Evolutionary conservation across 192 early-diverging fungal species (phyloP).

Genomic region (Chytriomyces hyalinus): DNA sequence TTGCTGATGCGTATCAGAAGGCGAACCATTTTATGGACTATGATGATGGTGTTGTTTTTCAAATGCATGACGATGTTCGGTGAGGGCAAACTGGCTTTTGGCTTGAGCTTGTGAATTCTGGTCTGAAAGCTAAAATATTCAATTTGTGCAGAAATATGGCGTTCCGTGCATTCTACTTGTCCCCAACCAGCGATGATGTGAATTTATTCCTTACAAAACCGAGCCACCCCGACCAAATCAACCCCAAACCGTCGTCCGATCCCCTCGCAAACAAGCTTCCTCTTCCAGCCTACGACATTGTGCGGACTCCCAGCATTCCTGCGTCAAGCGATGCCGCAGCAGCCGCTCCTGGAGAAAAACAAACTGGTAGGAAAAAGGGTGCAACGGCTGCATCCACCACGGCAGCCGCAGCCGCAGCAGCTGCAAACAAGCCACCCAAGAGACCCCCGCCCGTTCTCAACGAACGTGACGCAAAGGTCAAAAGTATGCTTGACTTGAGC

Average conservation of each 20-base stretch:
- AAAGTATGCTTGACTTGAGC: slow-evolving; percentile 9
- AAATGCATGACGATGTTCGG: slow-evolving; percentile 32
- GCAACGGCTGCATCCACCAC: neutral
- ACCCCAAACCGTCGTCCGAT: slow-evolving; percentile 33
- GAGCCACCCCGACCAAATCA: slow-evolving; percentile 32
- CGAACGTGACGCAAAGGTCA: slow-evolving; percentile 3
- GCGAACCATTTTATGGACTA: neutral
- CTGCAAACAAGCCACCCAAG: slow-evolving; percentile 10
- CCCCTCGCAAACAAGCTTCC: slow-evolving; percentile 1
- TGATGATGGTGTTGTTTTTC: neutral
- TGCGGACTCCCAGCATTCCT: neutral
- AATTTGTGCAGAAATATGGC: slow-evolving; percentile 21
- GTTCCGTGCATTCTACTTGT: slow-evolving; percentile 33
- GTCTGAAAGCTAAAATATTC: neutral
- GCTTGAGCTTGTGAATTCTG: neutral
- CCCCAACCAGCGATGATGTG: slow-evolving; percentile 34
- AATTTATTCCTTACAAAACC: slow-evolving; percentile 36
- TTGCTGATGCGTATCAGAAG: neutral
- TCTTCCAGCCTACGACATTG: slow-evolving; percentile 21
- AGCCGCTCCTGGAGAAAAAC: neutral
- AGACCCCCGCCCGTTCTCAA: slow-evolving; percentile 29
- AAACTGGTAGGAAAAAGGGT: too few relatives aligned
- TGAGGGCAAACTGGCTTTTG: neutral
- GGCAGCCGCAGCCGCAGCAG: slow-evolving; percentile 3
- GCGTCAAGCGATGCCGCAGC: neutral